Evolutionary conservation across 2,329 filamentous ascomycete species (phyloP), one percentile per base, ranked within the genome.

Genomic region (Ophiostoma ulmi): DNA sequence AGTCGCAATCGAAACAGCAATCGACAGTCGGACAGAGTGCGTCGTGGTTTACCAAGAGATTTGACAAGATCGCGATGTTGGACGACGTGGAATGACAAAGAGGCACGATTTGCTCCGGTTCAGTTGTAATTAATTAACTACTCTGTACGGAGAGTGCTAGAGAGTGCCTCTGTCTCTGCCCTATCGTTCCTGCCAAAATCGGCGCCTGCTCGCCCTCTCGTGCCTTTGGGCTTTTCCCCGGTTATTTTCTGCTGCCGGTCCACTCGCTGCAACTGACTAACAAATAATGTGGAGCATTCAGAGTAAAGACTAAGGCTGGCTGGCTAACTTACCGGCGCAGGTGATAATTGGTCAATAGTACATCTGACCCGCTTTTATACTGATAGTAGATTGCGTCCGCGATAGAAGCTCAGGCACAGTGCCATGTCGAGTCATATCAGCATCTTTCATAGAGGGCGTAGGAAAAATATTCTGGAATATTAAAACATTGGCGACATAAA

Each of bases 141-240:
- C 20, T 66, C 31, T 41, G 61, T 65, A 31, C 31, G 31, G 31
- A 31, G 31, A 3, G 3, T 31, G 26, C n/a, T n/a, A n/a, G n/a
- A 20, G 11, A 31, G 55, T 58, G 41, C 41, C 5, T 55, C n/a
- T 26, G 52, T 55, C n/a, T 14, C 39, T 55, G 52, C 52, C 10
- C 52, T 22, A 17, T 26, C 52, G 36, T n/a, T 41, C 64, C 38
- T 66, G 64, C 64, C n/a, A 68, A 72, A 72, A 58, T 58, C 70
- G 70, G 55, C 68, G 52, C 44, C 58, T 71, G 67, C 64, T 68
- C 48, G 55, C 52, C 39, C 13, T 63, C 58, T 58, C 52, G 52
- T 58, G 52, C 52, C n/a, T 58, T 61, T 61, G 55, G 55, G 55
- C 55, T 26, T 55, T 38, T 36, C 52, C 36, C 67, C 48, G 4